Evolutionary conservation across 2,329 filamentous ascomycete species (phyloP).

Genomic region (Arthroderma uncinatum): DNA sequence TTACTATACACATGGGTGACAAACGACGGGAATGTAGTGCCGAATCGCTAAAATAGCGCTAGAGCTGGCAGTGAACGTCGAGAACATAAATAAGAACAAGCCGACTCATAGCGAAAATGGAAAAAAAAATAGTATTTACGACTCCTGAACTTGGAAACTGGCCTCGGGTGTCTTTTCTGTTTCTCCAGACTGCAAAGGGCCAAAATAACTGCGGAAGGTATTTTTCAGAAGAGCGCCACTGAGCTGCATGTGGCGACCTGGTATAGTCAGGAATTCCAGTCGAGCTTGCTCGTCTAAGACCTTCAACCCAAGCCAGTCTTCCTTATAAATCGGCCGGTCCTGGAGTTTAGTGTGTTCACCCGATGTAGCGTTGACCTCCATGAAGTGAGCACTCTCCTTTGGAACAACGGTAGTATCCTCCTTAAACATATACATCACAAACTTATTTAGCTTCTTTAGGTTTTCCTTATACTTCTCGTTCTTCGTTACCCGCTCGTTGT

Average conservation of each 20-base stretch:
- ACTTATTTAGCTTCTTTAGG: slow-evolving; percentile 57
- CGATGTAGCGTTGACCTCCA: slow-evolving; percentile 62
- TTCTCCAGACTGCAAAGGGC: slow-evolving; percentile 4
- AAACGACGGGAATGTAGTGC: too few relatives aligned
- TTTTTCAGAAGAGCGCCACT: slow-evolving; percentile 53
- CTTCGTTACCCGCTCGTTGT: slow-evolving; percentile 74
- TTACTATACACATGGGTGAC: too few relatives aligned
- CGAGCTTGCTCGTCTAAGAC: slow-evolving; percentile 66
- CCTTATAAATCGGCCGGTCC: slow-evolving; percentile 62
- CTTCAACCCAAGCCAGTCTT: slow-evolving; percentile 88
- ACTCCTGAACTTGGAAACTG: neutral
- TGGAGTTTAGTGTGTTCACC: slow-evolving; percentile 54
- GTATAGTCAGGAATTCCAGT: slow-evolving; percentile 60
- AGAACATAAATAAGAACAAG: too few relatives aligned
- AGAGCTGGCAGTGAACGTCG: too few relatives aligned
- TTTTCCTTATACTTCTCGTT: slow-evolving; percentile 63
- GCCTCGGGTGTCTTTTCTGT: neutral
- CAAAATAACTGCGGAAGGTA: slow-evolving; percentile 48
- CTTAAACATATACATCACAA: slow-evolving; percentile 83
- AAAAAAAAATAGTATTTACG: neutral
- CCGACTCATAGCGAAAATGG: too few relatives aligned
- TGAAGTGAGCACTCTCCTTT: slow-evolving; percentile 85
- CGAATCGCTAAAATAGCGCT: too few relatives aligned
- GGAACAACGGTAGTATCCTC: slow-evolving; percentile 79
- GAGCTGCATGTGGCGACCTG: slow-evolving; percentile 77